Conservation (phyloP, 1,284 basidiomycete genomes). For the Cryptococcus hybrid region DNA sequence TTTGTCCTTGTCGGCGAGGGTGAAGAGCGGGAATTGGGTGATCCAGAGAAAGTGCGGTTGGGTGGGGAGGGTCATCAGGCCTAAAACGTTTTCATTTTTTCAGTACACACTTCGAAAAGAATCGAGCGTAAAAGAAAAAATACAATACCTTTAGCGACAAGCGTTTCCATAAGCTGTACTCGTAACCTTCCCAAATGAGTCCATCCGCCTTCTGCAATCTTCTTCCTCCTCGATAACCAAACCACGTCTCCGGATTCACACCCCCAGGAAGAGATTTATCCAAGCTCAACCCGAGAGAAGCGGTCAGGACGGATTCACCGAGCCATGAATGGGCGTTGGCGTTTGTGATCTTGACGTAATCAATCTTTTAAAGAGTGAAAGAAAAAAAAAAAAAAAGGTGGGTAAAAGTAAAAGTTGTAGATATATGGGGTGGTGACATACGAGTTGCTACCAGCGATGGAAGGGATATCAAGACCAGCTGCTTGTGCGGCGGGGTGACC, state of each 20-base stretch:
- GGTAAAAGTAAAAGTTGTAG: background rate
- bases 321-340: slow-evolving; percentile 42
- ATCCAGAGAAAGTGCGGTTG: slow-evolving; percentile 88
- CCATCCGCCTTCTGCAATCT: slow-evolving; percentile 63
- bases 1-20: slow-evolving; percentile 82
- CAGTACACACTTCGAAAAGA: no score
- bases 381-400: no score
- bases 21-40: slow-evolving; percentile 94
- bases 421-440: slow-evolving; percentile 17
- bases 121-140: background rate
- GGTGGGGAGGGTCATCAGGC: slow-evolving; percentile 57
- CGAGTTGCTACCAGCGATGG: slow-evolving; percentile 33
- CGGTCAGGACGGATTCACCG: slow-evolving; percentile 37
- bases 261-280: slow-evolving; percentile 38
- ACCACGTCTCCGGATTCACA: slow-evolving; percentile 54
- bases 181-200: slow-evolving; percentile 75
- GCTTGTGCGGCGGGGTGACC: slow-evolving; percentile 40
- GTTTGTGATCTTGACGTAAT: slow-evolving; percentile 43
- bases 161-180: slow-evolving; percentile 61
- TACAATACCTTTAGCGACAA: slow-evolving; percentile 60
- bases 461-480: slow-evolving; percentile 27
- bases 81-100: slow-evolving; percentile 42
- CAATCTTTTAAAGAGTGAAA: slow-evolving; percentile 20
- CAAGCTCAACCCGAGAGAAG: slow-evolving; percentile 34
- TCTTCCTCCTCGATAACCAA: slow-evolving; percentile 55